phyloP scores from a whole-genome alignment of 73 alveolate genomes.

The Tetrahymena borealis region DNA sequence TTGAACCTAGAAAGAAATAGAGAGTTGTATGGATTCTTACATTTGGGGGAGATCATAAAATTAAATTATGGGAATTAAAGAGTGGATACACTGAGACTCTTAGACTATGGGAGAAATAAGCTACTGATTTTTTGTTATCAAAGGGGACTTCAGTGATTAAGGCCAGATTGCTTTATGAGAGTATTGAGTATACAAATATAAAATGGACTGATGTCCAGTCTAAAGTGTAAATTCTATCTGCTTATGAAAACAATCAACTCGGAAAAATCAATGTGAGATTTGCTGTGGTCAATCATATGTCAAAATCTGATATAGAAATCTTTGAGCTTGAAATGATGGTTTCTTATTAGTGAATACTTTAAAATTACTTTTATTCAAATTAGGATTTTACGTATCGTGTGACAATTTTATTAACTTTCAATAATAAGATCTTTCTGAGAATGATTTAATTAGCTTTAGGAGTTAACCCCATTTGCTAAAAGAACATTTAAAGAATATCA shows the following conservation, averaged over 20 bases:
- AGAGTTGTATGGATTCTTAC: slow-evolving; percentile 20
- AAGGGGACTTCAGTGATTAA: slow-evolving; percentile 8
- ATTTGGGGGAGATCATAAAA: slow-evolving; percentile 23
- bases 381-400: too few species aligned
- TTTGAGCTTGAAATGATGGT: slow-evolving; percentile 29
- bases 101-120: slow-evolving; percentile 22
- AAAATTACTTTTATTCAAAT: too few species aligned
- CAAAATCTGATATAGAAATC: slow-evolving; percentile 23
- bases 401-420: too few species aligned
- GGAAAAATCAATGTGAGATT: slow-evolving; percentile 11
- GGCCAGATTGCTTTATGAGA: slow-evolving; percentile 15
- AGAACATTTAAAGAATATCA: too few species aligned
- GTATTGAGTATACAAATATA: slow-evolving; percentile 16
- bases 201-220: slow-evolving; percentile 27
- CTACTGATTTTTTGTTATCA: slow-evolving; percentile 11
- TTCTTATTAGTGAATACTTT: neutral
- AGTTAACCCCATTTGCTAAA: too few species aligned
- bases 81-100: slow-evolving; percentile 10
- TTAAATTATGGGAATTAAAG: slow-evolving; percentile 9
- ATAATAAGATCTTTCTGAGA: too few species aligned
- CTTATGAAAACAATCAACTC: slow-evolving; percentile 6
- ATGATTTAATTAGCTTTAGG: too few species aligned
- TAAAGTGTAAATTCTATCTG: slow-evolving; percentile 16
- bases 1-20: slow-evolving; percentile 26
- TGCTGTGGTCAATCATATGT: slow-evolving; percentile 12